A percentile compares a stretch with the other conserved stretches of the same genome.
These are phyloP conservation scores for Arthromyces matolae DNA, from an alignment of 768 basidiomycete genomes.

Conservation along the genomic window DNA sequence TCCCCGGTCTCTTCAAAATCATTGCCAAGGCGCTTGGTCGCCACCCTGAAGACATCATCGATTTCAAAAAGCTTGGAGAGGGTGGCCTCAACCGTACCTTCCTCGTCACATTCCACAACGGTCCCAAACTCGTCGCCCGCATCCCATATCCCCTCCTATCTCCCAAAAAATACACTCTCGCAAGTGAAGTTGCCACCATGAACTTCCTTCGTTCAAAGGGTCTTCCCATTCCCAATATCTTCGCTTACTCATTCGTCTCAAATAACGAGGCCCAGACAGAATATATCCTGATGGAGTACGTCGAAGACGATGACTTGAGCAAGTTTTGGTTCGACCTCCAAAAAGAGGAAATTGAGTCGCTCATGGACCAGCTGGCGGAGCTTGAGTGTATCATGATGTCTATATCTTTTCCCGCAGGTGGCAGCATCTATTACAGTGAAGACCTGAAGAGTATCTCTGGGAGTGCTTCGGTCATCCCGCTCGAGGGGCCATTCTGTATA, in stretches of 20 bases:
- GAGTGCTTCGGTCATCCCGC: constrained; percentile 16
- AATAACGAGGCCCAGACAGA: constrained; percentile 27
- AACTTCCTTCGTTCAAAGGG: constrained; percentile 27
- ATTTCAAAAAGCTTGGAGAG: constrained; percentile 40
- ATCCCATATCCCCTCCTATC: constrained; percentile 28
- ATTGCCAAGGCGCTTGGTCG: constrained; percentile 26
- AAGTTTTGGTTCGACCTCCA: constrained; percentile 30
- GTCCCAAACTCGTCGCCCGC: constrained; percentile 31
- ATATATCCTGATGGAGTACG: constrained; percentile 36
- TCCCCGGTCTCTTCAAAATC: constrained; percentile 19
- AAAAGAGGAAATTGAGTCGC: constrained; percentile 28
- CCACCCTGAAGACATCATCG: constrained; percentile 28
- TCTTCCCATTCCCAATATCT: constrained; percentile 29
- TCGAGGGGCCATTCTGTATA: constrained; percentile 23
- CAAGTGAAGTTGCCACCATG: constrained; percentile 37
- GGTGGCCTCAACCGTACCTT: constrained; percentile 35
- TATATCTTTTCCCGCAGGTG: constrained; percentile 39
- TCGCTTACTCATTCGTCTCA: constrained; percentile 26
- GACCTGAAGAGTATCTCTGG: constrained; percentile 35
- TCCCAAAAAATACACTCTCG: constrained; percentile 25
- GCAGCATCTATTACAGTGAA: constrained; percentile 35
- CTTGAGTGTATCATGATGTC: constrained; percentile 41
- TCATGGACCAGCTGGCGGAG: constrained; percentile 34
- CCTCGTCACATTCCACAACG: constrained; percentile 30
- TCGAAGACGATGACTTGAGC: constrained; percentile 30